These are phyloP conservation scores for Chrysoporthe puriensis DNA, from an alignment of 2,329 filamentous ascomycete species.

Conservation along the genomic window DNA sequence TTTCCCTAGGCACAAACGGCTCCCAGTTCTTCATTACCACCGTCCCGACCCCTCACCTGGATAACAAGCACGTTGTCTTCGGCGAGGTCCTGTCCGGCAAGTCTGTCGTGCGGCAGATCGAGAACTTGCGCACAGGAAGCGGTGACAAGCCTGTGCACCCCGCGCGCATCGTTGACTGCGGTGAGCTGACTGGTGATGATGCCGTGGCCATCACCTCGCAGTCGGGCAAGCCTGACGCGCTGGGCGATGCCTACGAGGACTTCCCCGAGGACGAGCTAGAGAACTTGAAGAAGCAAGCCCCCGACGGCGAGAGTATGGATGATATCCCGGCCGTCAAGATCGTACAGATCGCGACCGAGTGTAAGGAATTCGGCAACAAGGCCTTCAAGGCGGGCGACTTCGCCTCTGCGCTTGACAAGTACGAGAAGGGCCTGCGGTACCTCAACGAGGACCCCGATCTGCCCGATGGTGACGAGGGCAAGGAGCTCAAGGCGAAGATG, in stretches of 20 bases:
- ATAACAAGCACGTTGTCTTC: slow-evolving; percentile 97
- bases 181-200: slow-evolving; percentile 65
- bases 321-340: slow-evolving; percentile 69
- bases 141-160: slow-evolving; percentile 79
- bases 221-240: slow-evolving; percentile 73
- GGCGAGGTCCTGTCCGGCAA: slow-evolving; percentile 93
- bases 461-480: slow-evolving; percentile 48
- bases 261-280: slow-evolving; percentile 82
- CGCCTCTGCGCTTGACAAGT: slow-evolving; percentile 79
- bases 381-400: slow-evolving; percentile 84
- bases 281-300: slow-evolving; percentile 24
- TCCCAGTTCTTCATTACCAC: slow-evolving; percentile 99
- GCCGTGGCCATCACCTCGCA: slow-evolving; percentile 70
- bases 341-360: slow-evolving; percentile 77
- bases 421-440: slow-evolving; percentile 90
- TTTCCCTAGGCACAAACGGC: slow-evolving; percentile 77
- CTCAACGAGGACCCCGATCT: slow-evolving; percentile 80
- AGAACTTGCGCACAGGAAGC: slow-evolving; percentile 75
- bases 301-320: slow-evolving; percentile 45
- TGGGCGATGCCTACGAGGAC: slow-evolving; percentile 92
- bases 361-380: slow-evolving; percentile 91
- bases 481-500: slow-evolving; percentile 70
- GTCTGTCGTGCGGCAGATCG: slow-evolving; percentile 85
- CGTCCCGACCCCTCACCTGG: slow-evolving; percentile 89
- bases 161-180: slow-evolving; percentile 79